Evolutionary conservation across 2,329 filamentous ascomycete genomes (phyloP).

Genomic region (Arthroderma sp.): DNA sequence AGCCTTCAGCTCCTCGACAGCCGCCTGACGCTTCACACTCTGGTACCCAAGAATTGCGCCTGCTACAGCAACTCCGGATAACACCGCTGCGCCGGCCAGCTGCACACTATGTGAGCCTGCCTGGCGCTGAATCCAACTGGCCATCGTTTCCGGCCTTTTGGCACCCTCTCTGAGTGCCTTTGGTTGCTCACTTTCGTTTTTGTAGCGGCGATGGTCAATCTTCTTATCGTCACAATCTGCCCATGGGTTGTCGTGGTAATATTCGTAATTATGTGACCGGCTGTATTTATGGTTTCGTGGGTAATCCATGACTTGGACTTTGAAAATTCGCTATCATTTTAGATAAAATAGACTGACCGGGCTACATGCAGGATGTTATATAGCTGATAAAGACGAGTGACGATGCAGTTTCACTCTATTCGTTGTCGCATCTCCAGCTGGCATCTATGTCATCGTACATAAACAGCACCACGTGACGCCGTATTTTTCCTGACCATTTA

Average conservation of each 20-base stretch:
- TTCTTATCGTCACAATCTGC: slow-evolving; percentile 5
- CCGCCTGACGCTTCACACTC: slow-evolving; percentile 42
- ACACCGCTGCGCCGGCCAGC: slow-evolving; percentile 32
- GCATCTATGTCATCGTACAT: slow-evolving; percentile 4
- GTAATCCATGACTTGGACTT: neutral
- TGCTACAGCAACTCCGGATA: slow-evolving; percentile 34
- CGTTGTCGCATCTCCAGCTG: neutral
- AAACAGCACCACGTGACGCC: neutral
- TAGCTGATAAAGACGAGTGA: neutral
- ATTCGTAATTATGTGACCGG: slow-evolving; percentile 3
- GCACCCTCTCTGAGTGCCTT: neutral
- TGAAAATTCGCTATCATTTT: neutral
- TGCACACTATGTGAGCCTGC: slow-evolving; percentile 32
- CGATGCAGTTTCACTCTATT: neutral
- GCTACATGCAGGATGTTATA: neutral
- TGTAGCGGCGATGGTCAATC: neutral
- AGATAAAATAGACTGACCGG: neutral
- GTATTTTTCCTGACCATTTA: slow-evolving; percentile 5
- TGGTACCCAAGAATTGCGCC: slow-evolving; percentile 47
- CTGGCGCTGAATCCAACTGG: slow-evolving; percentile 35
- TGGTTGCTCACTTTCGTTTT: neutral
- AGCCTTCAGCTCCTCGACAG: slow-evolving; percentile 46
- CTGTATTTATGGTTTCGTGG: slow-evolving; percentile 4
- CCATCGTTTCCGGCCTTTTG: slow-evolving; percentile 22
- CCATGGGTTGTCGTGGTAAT: slow-evolving; percentile 2